Evolutionary conservation across 2,329 filamentous ascomycete species (phyloP).

Genomic region (Chaetoscypha palmicola): DNA sequence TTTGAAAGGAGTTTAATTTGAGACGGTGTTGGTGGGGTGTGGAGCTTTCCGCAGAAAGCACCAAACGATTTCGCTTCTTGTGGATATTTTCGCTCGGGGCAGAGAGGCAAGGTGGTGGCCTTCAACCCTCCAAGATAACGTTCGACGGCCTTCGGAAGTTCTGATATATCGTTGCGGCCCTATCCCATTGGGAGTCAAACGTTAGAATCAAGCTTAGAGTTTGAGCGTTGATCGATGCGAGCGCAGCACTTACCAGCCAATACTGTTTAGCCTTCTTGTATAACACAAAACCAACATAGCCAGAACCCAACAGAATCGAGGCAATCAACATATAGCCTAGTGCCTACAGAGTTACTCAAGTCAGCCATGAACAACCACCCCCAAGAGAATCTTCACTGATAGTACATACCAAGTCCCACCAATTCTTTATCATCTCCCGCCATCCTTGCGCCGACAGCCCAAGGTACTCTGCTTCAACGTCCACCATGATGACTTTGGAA

Average conservation of each 20-base stretch:
- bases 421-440: constrained; percentile 2
- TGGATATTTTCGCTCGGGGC: not conserved
- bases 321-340: not conserved
- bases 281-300: not conserved
- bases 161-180: not conserved
- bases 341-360: not conserved
- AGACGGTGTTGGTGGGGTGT: constrained; percentile 24
- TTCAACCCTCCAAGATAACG: not conserved
- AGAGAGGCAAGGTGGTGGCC: not conserved
- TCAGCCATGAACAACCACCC: not conserved
- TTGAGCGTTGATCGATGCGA: too few species aligned
- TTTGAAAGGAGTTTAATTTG: constrained; percentile 30
- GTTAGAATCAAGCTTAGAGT: too few species aligned
- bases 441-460: constrained; percentile 1
- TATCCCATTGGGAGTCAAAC: too few species aligned
- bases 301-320: not conserved
- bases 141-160: not conserved
- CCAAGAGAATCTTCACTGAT: not conserved
- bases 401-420: constrained; percentile 6
- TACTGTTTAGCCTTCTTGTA: not conserved
- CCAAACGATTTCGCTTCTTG: constrained; percentile 33
- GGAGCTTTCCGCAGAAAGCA: constrained; percentile 35
- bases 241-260: not conserved
- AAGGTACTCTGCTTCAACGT: not conserved
- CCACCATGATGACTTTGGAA: not conserved